phyloP scores from a whole-genome alignment of 805 yeast genomes.

The Wickerhamomyces subpelliculosus region DNA sequence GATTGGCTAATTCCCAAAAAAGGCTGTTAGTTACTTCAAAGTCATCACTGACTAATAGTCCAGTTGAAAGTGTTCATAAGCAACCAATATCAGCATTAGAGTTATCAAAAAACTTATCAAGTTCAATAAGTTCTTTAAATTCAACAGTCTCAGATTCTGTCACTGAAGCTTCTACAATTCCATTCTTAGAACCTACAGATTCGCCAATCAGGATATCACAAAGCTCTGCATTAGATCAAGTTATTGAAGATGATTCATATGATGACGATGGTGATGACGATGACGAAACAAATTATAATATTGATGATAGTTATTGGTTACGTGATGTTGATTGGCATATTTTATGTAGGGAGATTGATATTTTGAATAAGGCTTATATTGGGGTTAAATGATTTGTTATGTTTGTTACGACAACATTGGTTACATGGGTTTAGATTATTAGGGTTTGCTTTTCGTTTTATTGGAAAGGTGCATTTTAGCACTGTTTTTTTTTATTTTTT shows the following conservation, averaged over 20 bases:
- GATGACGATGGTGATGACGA: conserved; percentile 10
- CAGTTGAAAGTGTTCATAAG: neutral
- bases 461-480: no score
- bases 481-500: no score
- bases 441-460: no score
- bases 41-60: conserved; percentile 1
- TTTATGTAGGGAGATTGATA: conserved; percentile 75
- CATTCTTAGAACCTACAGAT: neutral
- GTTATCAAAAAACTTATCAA: conserved; percentile 1
- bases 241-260: conserved; percentile 8
- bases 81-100: neutral
- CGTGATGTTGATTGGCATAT: conserved; percentile 86
- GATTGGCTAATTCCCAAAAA: conserved; percentile 5
- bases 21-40: neutral
- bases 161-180: neutral
- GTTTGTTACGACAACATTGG: no score
- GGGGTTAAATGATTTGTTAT: conserved; percentile 3
- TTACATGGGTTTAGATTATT: no score
- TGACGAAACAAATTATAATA: conserved; percentile 12
- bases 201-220: neutral
- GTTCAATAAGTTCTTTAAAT: conserved; percentile 6
- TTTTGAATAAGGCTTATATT: conserved; percentile 48
- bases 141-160: conserved; percentile 3
- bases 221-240: conserved; percentile 1
- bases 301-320: conserved; percentile 21